Evolutionary conservation across 2,329 filamentous ascomycete species (phyloP).

Genomic region (Coniochaeta pulveracea): DNA sequence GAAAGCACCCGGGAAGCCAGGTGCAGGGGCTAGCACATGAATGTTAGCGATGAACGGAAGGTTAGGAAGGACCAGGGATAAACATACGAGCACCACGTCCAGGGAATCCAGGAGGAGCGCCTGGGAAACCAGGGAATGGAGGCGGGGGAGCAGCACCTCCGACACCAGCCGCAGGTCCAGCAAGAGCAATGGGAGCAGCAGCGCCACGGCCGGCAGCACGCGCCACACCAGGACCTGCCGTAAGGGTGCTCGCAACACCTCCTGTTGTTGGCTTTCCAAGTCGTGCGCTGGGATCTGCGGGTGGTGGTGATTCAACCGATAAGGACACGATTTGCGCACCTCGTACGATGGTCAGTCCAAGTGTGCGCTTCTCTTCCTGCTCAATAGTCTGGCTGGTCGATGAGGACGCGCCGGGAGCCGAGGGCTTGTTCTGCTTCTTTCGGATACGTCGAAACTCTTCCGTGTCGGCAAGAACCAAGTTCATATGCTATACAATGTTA

Average conservation of each 20-base stretch:
- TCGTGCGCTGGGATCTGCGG: constrained; percentile 82
- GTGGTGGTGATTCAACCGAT: constrained; percentile 90
- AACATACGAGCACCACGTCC: constrained; percentile 45
- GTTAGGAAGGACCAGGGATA: constrained; percentile 7
- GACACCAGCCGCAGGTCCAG: constrained; percentile 80
- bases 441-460: constrained; percentile 94
- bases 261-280: constrained; percentile 67
- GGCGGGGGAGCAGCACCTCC: constrained; percentile 60
- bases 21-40: constrained; percentile 29
- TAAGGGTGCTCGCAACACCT: constrained; percentile 58
- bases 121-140: constrained; percentile 40
- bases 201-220: constrained; percentile 81
- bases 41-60: constrained; percentile 19
- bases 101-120: constrained; percentile 38
- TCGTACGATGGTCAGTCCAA: constrained; percentile 88
- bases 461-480: constrained; percentile 94
- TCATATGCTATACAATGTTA: constrained; percentile 68
- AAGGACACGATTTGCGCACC: constrained; percentile 91
- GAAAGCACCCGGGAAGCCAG: constrained; percentile 38
- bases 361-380: constrained; percentile 92
- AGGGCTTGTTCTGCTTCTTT: constrained; percentile 65
- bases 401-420: constrained; percentile 51
- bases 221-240: constrained; percentile 79
- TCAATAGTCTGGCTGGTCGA: constrained; percentile 60
- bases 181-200: constrained; percentile 61